Evolutionary conservation across 352 stramenopile genomes (phyloP), one percentile per base, ranked within the genome.

Genomic region (Peronospora farinosa): DNA sequence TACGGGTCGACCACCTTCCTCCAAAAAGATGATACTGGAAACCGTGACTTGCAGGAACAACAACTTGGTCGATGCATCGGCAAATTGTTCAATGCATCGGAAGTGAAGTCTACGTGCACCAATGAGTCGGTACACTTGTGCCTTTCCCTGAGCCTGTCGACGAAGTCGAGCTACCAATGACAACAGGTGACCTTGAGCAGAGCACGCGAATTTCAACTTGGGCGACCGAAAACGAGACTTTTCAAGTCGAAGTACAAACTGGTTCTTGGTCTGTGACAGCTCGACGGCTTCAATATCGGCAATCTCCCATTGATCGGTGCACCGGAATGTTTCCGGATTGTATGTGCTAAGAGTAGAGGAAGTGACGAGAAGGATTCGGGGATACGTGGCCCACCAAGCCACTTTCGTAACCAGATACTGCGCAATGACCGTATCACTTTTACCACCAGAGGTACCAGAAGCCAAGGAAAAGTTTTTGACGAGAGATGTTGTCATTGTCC

Each of bases 331-430:
- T 42, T 87, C 74, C 0, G 68, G 67, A 51, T 86, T 81, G 60
- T 80, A 89, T 31, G 75, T 80, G 46, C 63, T 63, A 8, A 87
- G 44, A 7, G 67, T 71, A 13, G 76, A 70, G 17, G 72, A 41
- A 11, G 63, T 81, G 47, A 89, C 55, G 6, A 78, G 57, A 19
- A 89, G 48, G 31, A 89, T 66, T 8, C 74, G 74, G 13, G 63
- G 70, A 53, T 85, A 84, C 6, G 76, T 64, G 19, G 74, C 74
- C 59, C 72, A 84, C 72, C 78, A 86, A 30, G 63, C 62, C 53
- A 87, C 65, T 65, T 86, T 84, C 27, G 72, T 80, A 31, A 70
- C 74, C 5, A 89, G 33, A 44, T 86, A 89, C 65, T 86, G 75
- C 39, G 75, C 78, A 52, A 87, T 65, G 17, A 79, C 63, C 3